Conservation (phyloP, 202 grass and related monocot species). For the Panicum virgatum region DNA sequence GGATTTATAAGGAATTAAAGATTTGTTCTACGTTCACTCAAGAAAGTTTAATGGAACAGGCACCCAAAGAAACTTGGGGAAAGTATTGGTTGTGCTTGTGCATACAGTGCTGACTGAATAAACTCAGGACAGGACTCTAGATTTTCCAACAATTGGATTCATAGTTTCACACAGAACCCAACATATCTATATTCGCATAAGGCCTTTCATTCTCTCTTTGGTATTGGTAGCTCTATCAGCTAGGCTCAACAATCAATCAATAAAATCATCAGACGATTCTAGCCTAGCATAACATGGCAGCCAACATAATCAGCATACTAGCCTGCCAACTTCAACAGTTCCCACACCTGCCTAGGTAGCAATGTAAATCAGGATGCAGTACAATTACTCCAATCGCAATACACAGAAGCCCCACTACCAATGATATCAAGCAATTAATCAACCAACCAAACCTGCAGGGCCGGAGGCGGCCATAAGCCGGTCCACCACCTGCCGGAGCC, state of each 20-base stretch:
- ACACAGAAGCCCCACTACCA: neutral
- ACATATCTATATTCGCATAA: neutral
- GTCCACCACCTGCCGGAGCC: constrained; percentile 61
- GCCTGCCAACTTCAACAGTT: neutral
- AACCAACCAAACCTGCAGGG: constrained; percentile 53
- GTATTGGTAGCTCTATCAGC: neutral
- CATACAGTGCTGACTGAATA: neutral
- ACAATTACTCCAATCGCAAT: neutral
- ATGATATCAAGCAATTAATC: neutral
- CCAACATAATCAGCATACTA: neutral
- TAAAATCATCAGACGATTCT: constrained; percentile 5
- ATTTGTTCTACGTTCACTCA: neutral
- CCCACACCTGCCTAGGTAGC: neutral
- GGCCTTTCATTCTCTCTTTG: neutral
- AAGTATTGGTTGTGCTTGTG: neutral
- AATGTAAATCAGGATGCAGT: constrained; percentile 1
- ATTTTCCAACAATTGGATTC: neutral
- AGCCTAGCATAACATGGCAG: neutral
- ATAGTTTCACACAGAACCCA: constrained; percentile 3
- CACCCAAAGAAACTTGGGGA: neutral
- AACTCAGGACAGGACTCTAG: neutral
- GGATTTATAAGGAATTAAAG: neutral
- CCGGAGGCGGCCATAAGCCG: constrained; percentile 62
- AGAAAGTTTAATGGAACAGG: constrained; percentile 15
- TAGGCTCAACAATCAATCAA: neutral